Evolutionary conservation across 2,329 filamentous ascomycete species (phyloP), one percentile per base, ranked within the genome.

Genomic region (Talaromyces albobiverticillius): DNA sequence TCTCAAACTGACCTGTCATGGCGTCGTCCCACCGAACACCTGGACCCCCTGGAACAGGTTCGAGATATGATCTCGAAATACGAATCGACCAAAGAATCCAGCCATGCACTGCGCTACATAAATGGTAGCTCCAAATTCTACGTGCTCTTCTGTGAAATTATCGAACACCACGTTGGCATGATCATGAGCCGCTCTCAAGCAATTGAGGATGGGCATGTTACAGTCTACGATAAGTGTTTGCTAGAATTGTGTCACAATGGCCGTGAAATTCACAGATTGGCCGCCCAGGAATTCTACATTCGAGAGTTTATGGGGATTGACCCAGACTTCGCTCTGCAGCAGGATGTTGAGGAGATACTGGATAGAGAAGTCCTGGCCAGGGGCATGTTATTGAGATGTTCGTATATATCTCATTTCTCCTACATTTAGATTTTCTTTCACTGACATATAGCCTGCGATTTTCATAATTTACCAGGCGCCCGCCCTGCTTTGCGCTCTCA

Each of bases 181-280:
- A 62, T 74, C 55, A 65, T 64, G 41, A 62, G 62, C 23, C 73
- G 73, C 45, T 69, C 70, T 2, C 64, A 67, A 51, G 59, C 61
- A 3, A 60, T 70, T 18, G 62, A 69, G 29, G 67, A 72, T 40
- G 65, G 63, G 6, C 65, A 75, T 50, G 57, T 75, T 54, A 76
- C 69, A 1, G 58, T 75, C 56, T 76, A 69, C 29, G 74, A 76
- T 59, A 69, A 65, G 52, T 66, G 68, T n/a, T 57, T 76, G 16
- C 49, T 75, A 40, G 54, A 61, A 8, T 60, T 76, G 29, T 71
- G 67, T 11, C 56, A 62, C 2, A 62, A 70, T 29, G 71, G 68
- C 31, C 61, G 63, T 6, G 59, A 66, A 8, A 55, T 68, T 22
- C 59, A 62, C 32, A 62, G 67, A 11, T 50, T 64, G 11, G 67